Conservation (phyloP, 805 yeast genomes). For the Ogataea henricii region DNA sequence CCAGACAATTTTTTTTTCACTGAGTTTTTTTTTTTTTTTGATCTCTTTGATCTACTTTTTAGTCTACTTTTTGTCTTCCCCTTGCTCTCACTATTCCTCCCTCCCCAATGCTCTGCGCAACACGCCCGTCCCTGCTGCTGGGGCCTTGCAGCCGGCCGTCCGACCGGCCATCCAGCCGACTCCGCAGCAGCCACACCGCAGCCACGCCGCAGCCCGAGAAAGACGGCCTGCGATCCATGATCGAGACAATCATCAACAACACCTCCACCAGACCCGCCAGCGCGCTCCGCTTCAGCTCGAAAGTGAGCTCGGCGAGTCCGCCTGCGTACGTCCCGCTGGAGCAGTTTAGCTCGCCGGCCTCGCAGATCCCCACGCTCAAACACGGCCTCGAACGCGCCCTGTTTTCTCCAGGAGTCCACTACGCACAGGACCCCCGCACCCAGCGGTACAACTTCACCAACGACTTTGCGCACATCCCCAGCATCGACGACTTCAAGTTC, state of each 20-base stretch:
- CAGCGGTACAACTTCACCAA: conserved; percentile 70
- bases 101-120: no score
- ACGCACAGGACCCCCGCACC: conserved; percentile 75
- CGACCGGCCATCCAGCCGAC: no score
- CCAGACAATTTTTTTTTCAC: conserved; percentile 6
- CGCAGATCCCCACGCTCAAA: conserved; percentile 54
- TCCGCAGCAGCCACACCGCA: background rate
- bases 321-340: conserved; percentile 24
- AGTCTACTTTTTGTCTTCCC: background rate
- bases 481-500: conserved; percentile 67
- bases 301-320: background rate
- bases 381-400: conserved; percentile 72
- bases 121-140: no score
- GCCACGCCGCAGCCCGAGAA: background rate
- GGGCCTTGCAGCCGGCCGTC: no score
- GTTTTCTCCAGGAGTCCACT: conserved; percentile 82
- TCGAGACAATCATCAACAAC: background rate
- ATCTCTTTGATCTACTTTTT: background rate
- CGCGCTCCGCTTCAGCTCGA: background rate
- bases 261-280: background rate
- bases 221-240: background rate
- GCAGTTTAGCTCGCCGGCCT: conserved; percentile 13
- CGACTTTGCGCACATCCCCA: conserved; percentile 56
- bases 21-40: background rate
- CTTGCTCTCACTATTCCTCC: no score